Evolutionary conservation across 2,329 filamentous ascomycete species (phyloP).

Genomic region (Curvularia sp.): DNA sequence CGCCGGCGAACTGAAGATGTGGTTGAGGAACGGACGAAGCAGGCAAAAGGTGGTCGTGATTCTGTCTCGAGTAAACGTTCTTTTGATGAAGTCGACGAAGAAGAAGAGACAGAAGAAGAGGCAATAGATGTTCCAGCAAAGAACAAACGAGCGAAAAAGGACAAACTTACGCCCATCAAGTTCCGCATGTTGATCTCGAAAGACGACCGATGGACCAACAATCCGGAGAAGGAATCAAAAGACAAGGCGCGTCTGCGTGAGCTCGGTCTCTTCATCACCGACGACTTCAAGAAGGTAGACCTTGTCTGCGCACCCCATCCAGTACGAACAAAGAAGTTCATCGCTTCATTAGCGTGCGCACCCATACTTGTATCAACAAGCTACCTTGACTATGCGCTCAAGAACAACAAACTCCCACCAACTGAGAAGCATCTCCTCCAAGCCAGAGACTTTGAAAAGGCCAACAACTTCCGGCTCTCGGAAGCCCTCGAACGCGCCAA

Average conservation of each 20-base stretch:
- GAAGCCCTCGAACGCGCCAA: conserved; percentile 74
- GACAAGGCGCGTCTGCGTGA: conserved; percentile 84
- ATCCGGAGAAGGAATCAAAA: conserved; percentile 74
- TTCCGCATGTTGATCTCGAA: conserved; percentile 84
- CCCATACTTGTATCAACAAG: conserved; percentile 77
- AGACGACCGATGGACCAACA: conserved; percentile 80
- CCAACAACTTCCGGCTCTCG: conserved; percentile 72
- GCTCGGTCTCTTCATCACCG: conserved; percentile 80
- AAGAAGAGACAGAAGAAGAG: conserved; percentile 53
- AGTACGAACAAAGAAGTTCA: conserved; percentile 91
- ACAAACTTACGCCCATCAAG: conserved; percentile 65
- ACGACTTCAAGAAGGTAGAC: conserved; percentile 78
- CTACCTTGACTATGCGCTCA: conserved; percentile 80
- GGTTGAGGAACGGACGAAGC: conserved; percentile 43
- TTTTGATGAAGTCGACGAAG: conserved; percentile 54
- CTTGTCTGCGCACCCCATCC: conserved; percentile 87
- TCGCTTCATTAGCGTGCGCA: conserved; percentile 82
- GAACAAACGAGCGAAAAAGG: conserved; percentile 63
- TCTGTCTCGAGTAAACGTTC: conserved; percentile 55
- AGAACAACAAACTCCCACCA: conserved; percentile 69
- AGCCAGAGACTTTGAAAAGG: conserved; percentile 76
- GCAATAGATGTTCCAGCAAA: conserved; percentile 64
- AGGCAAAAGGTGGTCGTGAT: conserved; percentile 44
- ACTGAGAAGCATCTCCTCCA: conserved; percentile 71
- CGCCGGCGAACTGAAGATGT: conserved; percentile 51